Base-by-base conservation (phyloP, 768 basidiomycete species). In the Psilocybe tampanensis region DNA sequence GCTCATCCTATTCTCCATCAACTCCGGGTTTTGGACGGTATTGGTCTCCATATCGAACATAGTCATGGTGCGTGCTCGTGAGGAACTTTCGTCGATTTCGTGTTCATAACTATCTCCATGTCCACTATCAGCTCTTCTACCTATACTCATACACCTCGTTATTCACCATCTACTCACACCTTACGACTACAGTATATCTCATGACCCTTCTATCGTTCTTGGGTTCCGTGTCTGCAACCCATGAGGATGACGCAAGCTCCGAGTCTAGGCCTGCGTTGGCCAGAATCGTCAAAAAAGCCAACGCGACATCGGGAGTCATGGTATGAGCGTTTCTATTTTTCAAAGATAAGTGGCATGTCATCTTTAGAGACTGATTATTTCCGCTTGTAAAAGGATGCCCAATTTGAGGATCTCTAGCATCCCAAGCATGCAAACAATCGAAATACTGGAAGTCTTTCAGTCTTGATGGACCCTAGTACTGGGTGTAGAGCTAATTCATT, bases 91-190 rank as follows among this genome's bases (percentile, higher is more conserved):
- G n/a, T n/a, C n/a, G n/a, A n/a, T n/a, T n/a, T n/a, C n/a, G n/a
- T n/a, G n/a, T n/a, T n/a, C n/a, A n/a, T n/a, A n/a, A n/a, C n/a
- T n/a, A n/a, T n/a, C n/a, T n/a, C n/a, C n/a, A n/a, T n/a, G n/a
- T n/a, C n/a, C n/a, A 39, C n/a, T n/a, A 39, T 13, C 12, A 56
- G 55, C 49, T 56, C 32, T 56, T 50, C n/a, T 51, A 50, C 43
- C 22, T 56, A 6, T 56, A 42, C 33, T 56, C 55, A 1, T 56
- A 56, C 32, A 50, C 19, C 26, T 49, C 55, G 19, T 42, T 56
- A 7, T 56, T 56, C 22, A 32, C 19, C n/a, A 29, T 56, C 0
- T 56, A 50, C 22, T 26, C 29, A 3, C 47, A 56, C n/a, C 41
- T 50, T 19, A 44, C 39, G 7, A 44, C 48, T 8, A n/a, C 48